Evolutionary conservation across 1,139 yeast species (phyloP).

Genomic region (Yamadazyma kanchanaburiensis): DNA sequence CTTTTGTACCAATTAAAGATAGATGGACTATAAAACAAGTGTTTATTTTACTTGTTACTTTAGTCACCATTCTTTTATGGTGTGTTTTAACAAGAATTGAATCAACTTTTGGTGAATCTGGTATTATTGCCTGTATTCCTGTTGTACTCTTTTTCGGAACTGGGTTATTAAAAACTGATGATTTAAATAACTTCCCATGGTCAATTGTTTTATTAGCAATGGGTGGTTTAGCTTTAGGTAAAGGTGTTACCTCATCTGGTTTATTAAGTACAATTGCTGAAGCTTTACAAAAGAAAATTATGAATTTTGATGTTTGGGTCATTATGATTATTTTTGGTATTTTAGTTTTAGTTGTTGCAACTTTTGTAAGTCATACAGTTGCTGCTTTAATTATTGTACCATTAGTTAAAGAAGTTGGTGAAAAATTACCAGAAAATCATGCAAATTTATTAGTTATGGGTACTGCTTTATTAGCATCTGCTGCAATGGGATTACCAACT

Average conservation of each 20-base stretch:
- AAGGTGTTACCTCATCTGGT: conserved; percentile 88
- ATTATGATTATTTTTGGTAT: conserved; percentile 75
- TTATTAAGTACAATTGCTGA: conserved; percentile 73
- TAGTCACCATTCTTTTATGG: conserved; percentile 78
- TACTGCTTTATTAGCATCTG: conserved; percentile 63
- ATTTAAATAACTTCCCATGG: conserved; percentile 92
- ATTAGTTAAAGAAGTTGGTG: conserved; percentile 66
- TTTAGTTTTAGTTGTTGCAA: conserved; percentile 44
- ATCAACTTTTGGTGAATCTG: conserved; percentile 80
- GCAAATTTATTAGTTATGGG: conserved; percentile 65
- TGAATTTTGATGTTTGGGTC: conserved; percentile 61
- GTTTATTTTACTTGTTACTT: conserved; percentile 63
- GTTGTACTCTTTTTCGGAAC: conserved; percentile 83
- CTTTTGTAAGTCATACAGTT: conserved; percentile 75
- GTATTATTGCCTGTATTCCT: conserved; percentile 83
- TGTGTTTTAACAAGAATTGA: conserved; percentile 69
- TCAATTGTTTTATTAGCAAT: conserved; percentile 87
- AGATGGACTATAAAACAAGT: conserved; percentile 69
- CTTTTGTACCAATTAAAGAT: conserved; percentile 66
- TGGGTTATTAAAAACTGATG: conserved; percentile 78
- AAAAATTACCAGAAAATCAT: conserved; percentile 49
- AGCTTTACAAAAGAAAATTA: conserved; percentile 58
- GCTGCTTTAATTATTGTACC: conserved; percentile 74
- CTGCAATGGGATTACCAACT: conserved; percentile 86
- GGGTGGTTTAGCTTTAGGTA: conserved; percentile 95